Percentiles rank a stretch among this genome's conserved stretches.
Evolutionary conservation across 129 eudicot species (phyloP).

Genomic region (Artemisia annua): DNA sequence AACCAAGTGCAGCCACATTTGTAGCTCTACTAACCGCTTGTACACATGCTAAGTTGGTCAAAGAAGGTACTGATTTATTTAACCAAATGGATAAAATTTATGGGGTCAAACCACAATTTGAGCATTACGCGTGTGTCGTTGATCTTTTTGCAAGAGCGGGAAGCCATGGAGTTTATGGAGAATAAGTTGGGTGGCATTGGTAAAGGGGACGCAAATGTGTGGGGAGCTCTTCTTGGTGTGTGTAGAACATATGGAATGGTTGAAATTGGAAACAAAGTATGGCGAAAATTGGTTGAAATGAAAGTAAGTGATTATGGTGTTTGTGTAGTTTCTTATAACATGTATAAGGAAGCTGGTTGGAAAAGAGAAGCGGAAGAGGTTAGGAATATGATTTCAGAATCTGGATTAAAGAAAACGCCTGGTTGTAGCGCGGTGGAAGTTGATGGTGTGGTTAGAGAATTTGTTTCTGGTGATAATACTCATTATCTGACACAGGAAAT

Average conservation of each 20-base stretch:
- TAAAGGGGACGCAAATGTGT: constrained; percentile 52
- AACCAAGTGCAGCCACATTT: constrained; percentile 51
- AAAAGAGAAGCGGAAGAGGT: too few relatives aligned
- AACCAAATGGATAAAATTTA: constrained; percentile 40
- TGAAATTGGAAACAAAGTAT: constrained; percentile 24
- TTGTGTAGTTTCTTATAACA: too few relatives aligned
- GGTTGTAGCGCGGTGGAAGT: constrained; percentile 62
- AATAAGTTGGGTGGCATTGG: constrained; percentile 38
- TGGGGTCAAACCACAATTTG: constrained; percentile 39
- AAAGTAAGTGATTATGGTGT: too few relatives aligned
- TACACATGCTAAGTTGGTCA: constrained; percentile 54
- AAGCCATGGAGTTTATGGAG: constrained; percentile 51
- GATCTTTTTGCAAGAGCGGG: constrained; percentile 64
- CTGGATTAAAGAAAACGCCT: constrained; percentile 53
- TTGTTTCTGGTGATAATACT: constrained; percentile 40
- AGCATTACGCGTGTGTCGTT: constrained; percentile 66
- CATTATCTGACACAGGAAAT: constrained; percentile 40
- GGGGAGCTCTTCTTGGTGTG: constrained; percentile 62
- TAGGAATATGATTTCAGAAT: neutral
- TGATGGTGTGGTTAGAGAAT: constrained; percentile 51
- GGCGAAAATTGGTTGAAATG: too few relatives aligned
- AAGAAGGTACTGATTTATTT: constrained; percentile 50
- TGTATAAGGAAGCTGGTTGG: too few relatives aligned
- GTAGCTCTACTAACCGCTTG: constrained; percentile 59
- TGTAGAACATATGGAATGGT: constrained; percentile 55